Percentiles rank a stretch among this genome's conserved stretches.
phyloP scores from a whole-genome alignment of 306 rosid species.

The Cicer chorassanicum region DNA sequence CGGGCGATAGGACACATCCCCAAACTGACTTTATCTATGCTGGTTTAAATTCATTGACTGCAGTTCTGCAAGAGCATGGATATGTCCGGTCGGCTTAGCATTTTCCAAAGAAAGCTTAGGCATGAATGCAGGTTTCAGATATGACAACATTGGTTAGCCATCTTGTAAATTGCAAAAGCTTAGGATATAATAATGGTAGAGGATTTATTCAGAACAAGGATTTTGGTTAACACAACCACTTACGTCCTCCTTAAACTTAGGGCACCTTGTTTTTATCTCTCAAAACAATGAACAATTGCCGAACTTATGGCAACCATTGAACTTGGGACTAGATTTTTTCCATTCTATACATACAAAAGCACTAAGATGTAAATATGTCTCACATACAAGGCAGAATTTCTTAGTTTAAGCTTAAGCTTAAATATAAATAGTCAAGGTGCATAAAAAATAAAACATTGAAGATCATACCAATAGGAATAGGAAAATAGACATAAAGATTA shows the following conservation, averaged over 20 bases:
- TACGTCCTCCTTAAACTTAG: neutral
- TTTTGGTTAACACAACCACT: slow-evolving; percentile 11
- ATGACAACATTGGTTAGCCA: neutral
- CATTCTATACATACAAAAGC: neutral
- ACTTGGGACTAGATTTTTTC: neutral
- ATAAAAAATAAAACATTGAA: neutral
- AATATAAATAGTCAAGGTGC: neutral
- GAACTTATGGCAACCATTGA: slow-evolving; percentile 5
- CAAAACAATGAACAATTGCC: neutral
- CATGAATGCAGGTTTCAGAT: neutral
- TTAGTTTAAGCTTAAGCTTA: neutral
- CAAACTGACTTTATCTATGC: slow-evolving; percentile 61
- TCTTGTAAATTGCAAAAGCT: neutral
- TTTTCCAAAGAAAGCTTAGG: slow-evolving; percentile 36
- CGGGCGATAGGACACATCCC: slow-evolving; percentile 71
- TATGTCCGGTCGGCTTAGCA: slow-evolving; percentile 52
- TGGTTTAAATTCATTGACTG: slow-evolving; percentile 69
- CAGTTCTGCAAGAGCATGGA: slow-evolving; percentile 65
- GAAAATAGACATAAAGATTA: neutral
- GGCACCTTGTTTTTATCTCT: neutral
- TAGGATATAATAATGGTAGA: neutral
- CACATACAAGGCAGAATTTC: neutral
- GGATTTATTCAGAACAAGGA: neutral
- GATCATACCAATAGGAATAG: neutral
- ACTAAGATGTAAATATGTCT: neutral